Conservation (phyloP, 2,329 filamentous ascomycete species). For the Periconia sp. region DNA sequence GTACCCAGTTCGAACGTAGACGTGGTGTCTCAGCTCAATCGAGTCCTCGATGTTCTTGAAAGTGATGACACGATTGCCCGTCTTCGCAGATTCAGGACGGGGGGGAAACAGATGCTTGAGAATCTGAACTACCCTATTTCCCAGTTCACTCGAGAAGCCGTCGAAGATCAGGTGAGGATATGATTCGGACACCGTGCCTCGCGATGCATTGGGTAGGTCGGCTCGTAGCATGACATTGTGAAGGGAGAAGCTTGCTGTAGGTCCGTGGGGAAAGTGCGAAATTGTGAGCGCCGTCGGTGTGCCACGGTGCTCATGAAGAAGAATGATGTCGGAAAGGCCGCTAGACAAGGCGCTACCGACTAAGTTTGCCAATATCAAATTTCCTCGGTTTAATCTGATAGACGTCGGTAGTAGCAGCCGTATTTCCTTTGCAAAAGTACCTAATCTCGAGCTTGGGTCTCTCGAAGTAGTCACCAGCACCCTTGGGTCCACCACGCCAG, state of each 20-base stretch:
- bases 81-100: constrained; percentile 76
- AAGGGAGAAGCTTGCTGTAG: constrained; percentile 84
- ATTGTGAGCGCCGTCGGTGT: constrained; percentile 69
- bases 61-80: constrained; percentile 87
- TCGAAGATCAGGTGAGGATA: constrained; percentile 97
- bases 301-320: constrained; percentile 82
- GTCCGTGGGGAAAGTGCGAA: constrained; percentile 86
- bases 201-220: constrained; percentile 86
- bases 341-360: constrained; percentile 80
- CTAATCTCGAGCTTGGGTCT: constrained; percentile 81
- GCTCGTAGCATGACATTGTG: constrained; percentile 93
- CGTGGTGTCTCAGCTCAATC: constrained; percentile 90
- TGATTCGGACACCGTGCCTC: constrained; percentile 87
- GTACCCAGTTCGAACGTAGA: constrained; percentile 92
- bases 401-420: constrained; percentile 81
- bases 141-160: constrained; percentile 82
- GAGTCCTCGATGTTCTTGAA: constrained; percentile 81
- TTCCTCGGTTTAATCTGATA: constrained; percentile 90
- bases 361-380: constrained; percentile 83
- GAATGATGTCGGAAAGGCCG: constrained; percentile 80
- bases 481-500: constrained; percentile 88
- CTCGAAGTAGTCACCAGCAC: constrained; percentile 90
- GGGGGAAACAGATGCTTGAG: constrained; percentile 95
- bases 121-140: constrained; percentile 83
- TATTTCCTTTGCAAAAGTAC: constrained; percentile 93